Base-by-base conservation (phyloP, 2,329 filamentous ascomycete species). In the Trichoderma asperellum region DNA sequence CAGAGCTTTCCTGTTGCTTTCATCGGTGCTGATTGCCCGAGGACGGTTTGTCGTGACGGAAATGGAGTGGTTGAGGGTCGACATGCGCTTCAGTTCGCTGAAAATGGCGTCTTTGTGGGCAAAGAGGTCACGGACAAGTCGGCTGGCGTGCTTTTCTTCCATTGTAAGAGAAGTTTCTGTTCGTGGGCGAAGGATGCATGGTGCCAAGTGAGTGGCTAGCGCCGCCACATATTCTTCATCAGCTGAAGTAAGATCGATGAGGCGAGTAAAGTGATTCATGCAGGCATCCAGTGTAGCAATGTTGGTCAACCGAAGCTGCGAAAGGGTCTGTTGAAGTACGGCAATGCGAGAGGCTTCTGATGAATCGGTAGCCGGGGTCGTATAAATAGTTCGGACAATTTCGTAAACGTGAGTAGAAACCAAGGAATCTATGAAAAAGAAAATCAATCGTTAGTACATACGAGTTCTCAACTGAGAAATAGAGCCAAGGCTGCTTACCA, bases 351-450 rank as follows among this genome's bases (percentile, higher is more conserved):
- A 90, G 63, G 89, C 86, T 74, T 97, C 92, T 4, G 90, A 89
- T 18, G 88, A 87, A 69, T 97, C 93, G 53, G 91, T 87, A 58
- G 91, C 86, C 14, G 93, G 91, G 16, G 92, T 94, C 58, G 89
- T 91, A 83, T 99, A 99, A 73, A 99, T 96, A 2, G 94, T 98
- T 82, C 97, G 94, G 78, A 99, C 91, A 77, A 99, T 98, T 82
- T 99, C 96, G 80, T 99, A 99, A 70, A 99, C 94, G 79, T 98
- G 95, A 52, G 94, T 97, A 68, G 96, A 98, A 71, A 99, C 95
- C 71, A 99, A 87, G n/a, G 96, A 98, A 81, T 99, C 96, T 96
- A 73, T 49, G 47, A 6, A 11, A n/a, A 64, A 32, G 18, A 27
- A 34, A 10, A 24, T 21, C 6, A 21, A 16, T 34, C 37, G 12